A percentile compares a stretch with the other conserved stretches of the same genome.
These are phyloP conservation scores for Crataegus laevigata DNA, from an alignment of 306 rosid genomes.

Conservation along the genomic window DNA sequence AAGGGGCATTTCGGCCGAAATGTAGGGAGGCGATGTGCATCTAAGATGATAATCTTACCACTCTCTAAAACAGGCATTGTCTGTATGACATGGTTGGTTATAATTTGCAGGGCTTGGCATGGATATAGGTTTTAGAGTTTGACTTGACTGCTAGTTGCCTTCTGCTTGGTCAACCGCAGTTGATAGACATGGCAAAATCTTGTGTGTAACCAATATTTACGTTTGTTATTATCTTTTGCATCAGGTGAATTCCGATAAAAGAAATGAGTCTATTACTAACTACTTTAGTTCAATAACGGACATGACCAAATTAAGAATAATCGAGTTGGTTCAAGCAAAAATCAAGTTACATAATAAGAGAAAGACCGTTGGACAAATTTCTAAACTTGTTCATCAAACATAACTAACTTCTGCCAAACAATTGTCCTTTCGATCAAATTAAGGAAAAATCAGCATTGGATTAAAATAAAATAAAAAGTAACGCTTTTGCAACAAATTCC, in stretches of 20 bases:
- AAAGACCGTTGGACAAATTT: conserved; percentile 1
- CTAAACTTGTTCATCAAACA: conserved; percentile 6
- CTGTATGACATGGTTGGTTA: background rate
- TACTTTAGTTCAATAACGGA: background rate
- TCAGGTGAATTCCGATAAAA: background rate
- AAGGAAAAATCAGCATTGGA: background rate
- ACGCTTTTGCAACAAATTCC: background rate
- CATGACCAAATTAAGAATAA: background rate
- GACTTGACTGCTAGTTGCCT: background rate
- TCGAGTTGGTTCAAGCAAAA: background rate
- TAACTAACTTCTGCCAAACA: conserved; percentile 9
- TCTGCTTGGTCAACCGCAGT: background rate
- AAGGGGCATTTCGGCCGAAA: too few species aligned
- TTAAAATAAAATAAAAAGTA: conserved; percentile 12
- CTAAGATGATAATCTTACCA: background rate
- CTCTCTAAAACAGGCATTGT: background rate
- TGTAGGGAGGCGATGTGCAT: background rate
- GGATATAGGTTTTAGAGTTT: background rate
- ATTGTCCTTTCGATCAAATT: background rate
- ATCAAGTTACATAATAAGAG: background rate
- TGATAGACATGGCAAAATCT: background rate
- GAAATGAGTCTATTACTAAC: background rate
- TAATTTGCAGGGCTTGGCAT: background rate
- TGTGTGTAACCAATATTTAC: background rate
- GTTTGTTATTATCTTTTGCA: too few species aligned